Conservation (phyloP, 2,329 filamentous ascomycete species). For the Triangularia setosa region DNA sequence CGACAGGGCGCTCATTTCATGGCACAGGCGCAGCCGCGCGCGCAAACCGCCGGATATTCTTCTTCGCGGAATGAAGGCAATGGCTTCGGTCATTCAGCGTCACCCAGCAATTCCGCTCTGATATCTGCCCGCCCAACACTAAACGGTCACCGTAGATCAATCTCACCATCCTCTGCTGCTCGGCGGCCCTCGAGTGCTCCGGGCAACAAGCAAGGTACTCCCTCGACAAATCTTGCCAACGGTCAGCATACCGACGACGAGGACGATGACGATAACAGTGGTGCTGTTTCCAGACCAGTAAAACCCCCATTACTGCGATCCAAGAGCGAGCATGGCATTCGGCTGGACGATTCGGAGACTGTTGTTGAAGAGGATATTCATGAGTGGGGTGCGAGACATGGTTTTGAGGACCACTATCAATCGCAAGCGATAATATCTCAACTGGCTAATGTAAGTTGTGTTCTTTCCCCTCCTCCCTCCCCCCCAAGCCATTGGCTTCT, state of each 20-base stretch:
- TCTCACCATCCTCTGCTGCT: conserved; percentile 21
- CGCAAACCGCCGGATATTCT: conserved; percentile 21
- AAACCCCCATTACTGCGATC: conserved; percentile 54
- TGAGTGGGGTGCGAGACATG: conserved; percentile 67
- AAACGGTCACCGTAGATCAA: conserved; percentile 8
- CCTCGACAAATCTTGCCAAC: conserved; percentile 24
- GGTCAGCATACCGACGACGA: conserved; percentile 16
- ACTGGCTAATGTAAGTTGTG: conserved; percentile 65
- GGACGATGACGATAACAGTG: conserved; percentile 12
- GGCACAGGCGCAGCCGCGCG: conserved; percentile 23
- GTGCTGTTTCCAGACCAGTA: conserved; percentile 33
- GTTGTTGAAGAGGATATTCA: conserved; percentile 39
- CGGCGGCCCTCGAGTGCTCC: conserved; percentile 46
- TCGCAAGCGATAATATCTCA: conserved; percentile 85
- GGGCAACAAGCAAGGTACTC: conserved; percentile 34
- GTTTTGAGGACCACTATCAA: conserved; percentile 88
- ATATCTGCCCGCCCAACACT: conserved; percentile 1
- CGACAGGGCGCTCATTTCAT: conserved; percentile 21
- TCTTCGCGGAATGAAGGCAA: conserved; percentile 9
- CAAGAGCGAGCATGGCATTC: conserved; percentile 52
- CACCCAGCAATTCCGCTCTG: not conserved
- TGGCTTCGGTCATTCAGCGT: conserved; percentile 1
- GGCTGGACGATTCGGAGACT: conserved; percentile 31
- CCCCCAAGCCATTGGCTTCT: not conserved
- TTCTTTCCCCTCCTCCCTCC: not conserved